Evolutionary conservation across 2,329 filamentous ascomycete genomes (phyloP).

Genomic region (Botryotinia globosa): DNA sequence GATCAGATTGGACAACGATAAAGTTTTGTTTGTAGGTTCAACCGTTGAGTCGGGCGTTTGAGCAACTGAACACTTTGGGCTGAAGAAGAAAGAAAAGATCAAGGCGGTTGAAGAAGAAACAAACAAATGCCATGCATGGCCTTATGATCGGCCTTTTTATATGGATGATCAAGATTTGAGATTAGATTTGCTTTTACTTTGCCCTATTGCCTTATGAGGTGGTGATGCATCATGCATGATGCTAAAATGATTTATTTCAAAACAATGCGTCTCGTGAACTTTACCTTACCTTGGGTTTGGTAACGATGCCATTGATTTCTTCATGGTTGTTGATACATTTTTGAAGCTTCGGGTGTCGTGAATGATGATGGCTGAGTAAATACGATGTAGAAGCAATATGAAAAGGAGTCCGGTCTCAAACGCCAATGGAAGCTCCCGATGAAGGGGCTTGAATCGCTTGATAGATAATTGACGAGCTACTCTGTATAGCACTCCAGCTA

Average conservation of each 20-base stretch:
- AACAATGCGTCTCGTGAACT: background rate
- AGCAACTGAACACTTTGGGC: background rate
- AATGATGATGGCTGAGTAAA: background rate
- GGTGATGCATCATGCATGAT: conserved; percentile 4
- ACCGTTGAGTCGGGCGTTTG: background rate
- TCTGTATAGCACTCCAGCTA: no score
- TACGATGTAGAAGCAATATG: background rate
- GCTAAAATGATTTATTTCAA: background rate
- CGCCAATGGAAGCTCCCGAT: background rate
- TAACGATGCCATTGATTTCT: background rate
- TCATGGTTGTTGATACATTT: background rate
- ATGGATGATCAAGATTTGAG: background rate
- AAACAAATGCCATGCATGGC: background rate
- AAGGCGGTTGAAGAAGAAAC: background rate
- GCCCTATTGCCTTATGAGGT: background rate
- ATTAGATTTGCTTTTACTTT: background rate
- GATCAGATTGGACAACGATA: background rate
- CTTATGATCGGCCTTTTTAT: background rate
- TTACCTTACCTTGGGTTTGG: background rate
- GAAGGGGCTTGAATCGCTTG: conserved; percentile 11
- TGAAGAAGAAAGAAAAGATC: background rate
- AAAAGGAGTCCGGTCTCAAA: background rate
- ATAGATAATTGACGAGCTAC: background rate
- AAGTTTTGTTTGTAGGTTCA: background rate
- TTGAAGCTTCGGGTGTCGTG: background rate